Conservation (phyloP, 176 grass and related monocot species). For the Oryza meridionalis region DNA sequence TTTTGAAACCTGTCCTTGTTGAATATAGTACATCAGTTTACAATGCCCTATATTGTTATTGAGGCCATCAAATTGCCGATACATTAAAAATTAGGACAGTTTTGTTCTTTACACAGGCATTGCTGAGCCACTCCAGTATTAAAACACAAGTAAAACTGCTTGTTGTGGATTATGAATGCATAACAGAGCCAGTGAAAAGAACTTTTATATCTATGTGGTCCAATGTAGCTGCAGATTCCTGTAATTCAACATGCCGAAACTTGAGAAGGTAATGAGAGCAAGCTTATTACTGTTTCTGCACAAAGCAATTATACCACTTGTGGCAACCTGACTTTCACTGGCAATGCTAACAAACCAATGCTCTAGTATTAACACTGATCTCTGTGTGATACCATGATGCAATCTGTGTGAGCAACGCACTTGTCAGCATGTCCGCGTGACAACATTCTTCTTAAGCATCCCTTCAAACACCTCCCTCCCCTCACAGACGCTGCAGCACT, state of each 20-base stretch:
- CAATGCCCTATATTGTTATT: no score
- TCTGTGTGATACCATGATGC: neutral
- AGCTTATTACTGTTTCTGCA: neutral
- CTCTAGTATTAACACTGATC: neutral
- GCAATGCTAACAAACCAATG: neutral
- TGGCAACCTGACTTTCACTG: neutral
- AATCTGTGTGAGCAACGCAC: no score
- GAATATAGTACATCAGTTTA: slow-evolving; percentile 25
- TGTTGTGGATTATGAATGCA: neutral
- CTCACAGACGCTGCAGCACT: slow-evolving; percentile 12
- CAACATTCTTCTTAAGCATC: slow-evolving; percentile 29
- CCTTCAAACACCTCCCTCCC: slow-evolving; percentile 45
- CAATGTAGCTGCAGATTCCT: no score
- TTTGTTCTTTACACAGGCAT: slow-evolving; percentile 40
- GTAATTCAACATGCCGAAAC: no score
- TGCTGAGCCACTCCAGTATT: slow-evolving; percentile 57
- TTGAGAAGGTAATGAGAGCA: neutral
- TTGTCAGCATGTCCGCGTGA: no score
- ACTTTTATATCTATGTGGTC: no score
- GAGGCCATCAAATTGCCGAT: slow-evolving; percentile 9
- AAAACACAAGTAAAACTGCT: neutral
- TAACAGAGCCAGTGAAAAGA: neutral
- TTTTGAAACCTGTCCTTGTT: slow-evolving; percentile 47
- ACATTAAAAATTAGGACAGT: slow-evolving; percentile 54
- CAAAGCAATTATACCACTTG: neutral